phyloP scores from a whole-genome alignment of 257 asterid genomes.

The Solanum rostratum region DNA sequence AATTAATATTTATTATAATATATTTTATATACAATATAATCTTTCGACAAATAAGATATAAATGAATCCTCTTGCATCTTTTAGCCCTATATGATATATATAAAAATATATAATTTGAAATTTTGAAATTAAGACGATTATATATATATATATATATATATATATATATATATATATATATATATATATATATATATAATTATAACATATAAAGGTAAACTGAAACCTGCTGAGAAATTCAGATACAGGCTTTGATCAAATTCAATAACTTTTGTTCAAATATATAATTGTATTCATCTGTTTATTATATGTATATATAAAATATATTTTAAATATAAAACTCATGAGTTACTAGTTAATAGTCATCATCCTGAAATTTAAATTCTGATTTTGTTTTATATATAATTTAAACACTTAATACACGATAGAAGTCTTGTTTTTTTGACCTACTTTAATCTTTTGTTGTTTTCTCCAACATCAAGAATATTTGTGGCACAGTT shows the following conservation, averaged over 20 bases:
- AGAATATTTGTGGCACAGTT: background rate
- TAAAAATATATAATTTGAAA: background rate
- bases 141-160: background rate
- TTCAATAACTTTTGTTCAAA: background rate
- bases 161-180: too few relatives aligned
- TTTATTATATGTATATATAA: too few relatives aligned
- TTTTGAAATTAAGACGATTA: background rate
- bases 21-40: background rate
- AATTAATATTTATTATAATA: background rate
- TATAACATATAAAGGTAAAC: background rate
- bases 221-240: background rate
- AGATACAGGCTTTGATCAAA: background rate
- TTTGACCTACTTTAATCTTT: background rate
- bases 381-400: background rate
- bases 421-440: background rate
- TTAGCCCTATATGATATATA: background rate
- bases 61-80: background rate
- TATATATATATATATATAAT: too few relatives aligned
- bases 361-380: background rate
- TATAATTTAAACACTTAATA: background rate
- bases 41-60: background rate
- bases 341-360: background rate
- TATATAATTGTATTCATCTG: too few relatives aligned
- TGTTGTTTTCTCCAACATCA: background rate
- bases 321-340: background rate